Evolutionary conservation across 305 asterid genomes (phyloP), one percentile per base, ranked within the genome.

Genomic region (Fraxinus baroniana): DNA sequence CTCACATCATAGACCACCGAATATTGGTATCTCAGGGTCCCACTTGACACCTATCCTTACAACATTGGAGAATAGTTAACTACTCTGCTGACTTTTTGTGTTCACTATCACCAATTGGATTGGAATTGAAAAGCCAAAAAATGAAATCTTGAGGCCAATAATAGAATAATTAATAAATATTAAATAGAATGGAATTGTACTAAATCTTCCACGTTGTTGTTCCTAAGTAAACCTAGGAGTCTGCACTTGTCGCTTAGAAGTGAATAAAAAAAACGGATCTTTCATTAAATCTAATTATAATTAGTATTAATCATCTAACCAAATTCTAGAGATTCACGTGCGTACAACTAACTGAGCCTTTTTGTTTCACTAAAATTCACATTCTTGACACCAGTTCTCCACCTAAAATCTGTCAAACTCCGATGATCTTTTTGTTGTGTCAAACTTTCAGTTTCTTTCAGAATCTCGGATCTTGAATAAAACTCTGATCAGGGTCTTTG

Each of bases 391-490:
- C 75, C 3, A 26, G 35, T 30, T 13, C 39, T 15, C 37, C 74
- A 70, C 15, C 75, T 70, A 35, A 70, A 30, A 68, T 28, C 74
- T 26, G 74, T 68, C 33, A 26, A 66, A 66, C 3, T 66, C 15
- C n/a, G 74, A 66, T 26, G 17, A 24, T 64, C 35, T 8, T 64
- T 64, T 24, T 64, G 15, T 64, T 10, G n/a, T 3, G 36, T 66
- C 83, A 33, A 74, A 62, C 41, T 78, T 80, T 17, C 39, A 1
- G 60, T 55, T 35, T 20, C 22, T 70, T 52, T n/a, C 24, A 28
- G 37, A 49, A 71, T 77, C 71, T 83, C 81, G 62, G 24, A 44
- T 83, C 36, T 77, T 77, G 9, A 44, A 26, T 4, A 60, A 52
- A 30, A 32, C 5, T 12, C 73, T 35, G 2, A 44, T 8, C 41